phyloP scores from a whole-genome alignment of 345 rosid species.

The Pistacia atlantica region DNA sequence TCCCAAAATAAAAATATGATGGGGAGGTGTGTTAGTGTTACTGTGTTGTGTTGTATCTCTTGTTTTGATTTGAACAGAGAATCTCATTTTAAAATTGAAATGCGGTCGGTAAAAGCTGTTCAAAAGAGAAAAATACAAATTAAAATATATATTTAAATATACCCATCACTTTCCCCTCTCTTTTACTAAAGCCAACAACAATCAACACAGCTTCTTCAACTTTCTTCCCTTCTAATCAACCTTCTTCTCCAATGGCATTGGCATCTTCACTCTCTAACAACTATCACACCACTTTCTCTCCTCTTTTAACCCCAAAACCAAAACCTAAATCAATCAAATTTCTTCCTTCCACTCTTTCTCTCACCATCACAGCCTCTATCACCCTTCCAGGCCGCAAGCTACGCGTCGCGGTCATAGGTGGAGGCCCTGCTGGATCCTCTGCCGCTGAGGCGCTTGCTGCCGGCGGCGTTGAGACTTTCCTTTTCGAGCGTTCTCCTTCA shows the following conservation, averaged over 20 bases:
- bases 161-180: not conserved
- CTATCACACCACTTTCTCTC: constrained; percentile 15
- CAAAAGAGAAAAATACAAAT: not conserved
- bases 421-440: constrained; percentile 68
- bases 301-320: constrained; percentile 10
- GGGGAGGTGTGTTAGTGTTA: too few relatives aligned
- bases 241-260: constrained; percentile 11
- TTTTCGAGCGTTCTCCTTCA: constrained; percentile 61
- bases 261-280: not conserved
- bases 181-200: not conserved
- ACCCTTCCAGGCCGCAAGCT: constrained; percentile 46
- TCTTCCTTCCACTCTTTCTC: not conserved
- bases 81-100: not conserved
- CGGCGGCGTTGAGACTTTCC: constrained; percentile 65
- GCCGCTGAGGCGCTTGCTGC: constrained; percentile 60
- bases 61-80: not conserved
- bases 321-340: not conserved
- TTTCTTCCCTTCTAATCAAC: not conserved
- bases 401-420: constrained; percentile 61
- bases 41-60: not conserved
- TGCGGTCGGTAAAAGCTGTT: not conserved
- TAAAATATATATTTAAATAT: not conserved
- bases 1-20: too few relatives aligned
- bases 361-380: constrained; percentile 27
- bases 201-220: not conserved